Evolutionary conservation across 352 stramenopile genomes (phyloP).

Genomic region (Aphanomyces stellatus): DNA sequence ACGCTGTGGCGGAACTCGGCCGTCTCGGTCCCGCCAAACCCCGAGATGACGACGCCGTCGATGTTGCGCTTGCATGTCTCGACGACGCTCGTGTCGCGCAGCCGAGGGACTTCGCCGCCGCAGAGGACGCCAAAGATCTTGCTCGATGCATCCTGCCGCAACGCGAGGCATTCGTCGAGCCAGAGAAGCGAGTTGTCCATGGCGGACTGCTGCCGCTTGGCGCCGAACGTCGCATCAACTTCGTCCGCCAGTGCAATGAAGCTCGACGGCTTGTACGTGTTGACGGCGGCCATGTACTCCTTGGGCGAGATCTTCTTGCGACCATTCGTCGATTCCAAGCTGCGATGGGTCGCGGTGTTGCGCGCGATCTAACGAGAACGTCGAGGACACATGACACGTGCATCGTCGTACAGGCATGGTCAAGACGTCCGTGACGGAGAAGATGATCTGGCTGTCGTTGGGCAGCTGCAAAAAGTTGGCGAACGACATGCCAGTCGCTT

Average conservation of each 20-base stretch:
- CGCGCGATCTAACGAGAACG: constrained; percentile 6
- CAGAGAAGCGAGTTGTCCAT: constrained; percentile 59
- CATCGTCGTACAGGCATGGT: constrained; percentile 17
- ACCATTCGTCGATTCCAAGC: constrained; percentile 47
- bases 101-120: constrained; percentile 43
- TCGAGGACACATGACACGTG: background rate
- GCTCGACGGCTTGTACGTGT: constrained; percentile 40
- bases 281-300: constrained; percentile 53
- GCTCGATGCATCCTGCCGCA: constrained; percentile 10
- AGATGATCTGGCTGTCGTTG: constrained; percentile 36
- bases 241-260: constrained; percentile 64
- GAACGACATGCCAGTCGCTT: constrained; percentile 32
- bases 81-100: constrained; percentile 40
- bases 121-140: constrained; percentile 56
- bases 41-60: constrained; percentile 55
- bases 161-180: constrained; percentile 51
- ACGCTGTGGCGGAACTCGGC: constrained; percentile 29
- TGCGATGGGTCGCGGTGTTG: constrained; percentile 49
- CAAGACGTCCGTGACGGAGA: constrained; percentile 69
- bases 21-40: constrained; percentile 38
- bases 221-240: constrained; percentile 38
- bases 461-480: constrained; percentile 42
- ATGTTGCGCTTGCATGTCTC: constrained; percentile 65
- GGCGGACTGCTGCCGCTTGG: constrained; percentile 56
- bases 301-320: constrained; percentile 34